phyloP scores from a whole-genome alignment of 2,329 filamentous ascomycete genomes.

The Pseudophaeomoniella oleicola region DNA sequence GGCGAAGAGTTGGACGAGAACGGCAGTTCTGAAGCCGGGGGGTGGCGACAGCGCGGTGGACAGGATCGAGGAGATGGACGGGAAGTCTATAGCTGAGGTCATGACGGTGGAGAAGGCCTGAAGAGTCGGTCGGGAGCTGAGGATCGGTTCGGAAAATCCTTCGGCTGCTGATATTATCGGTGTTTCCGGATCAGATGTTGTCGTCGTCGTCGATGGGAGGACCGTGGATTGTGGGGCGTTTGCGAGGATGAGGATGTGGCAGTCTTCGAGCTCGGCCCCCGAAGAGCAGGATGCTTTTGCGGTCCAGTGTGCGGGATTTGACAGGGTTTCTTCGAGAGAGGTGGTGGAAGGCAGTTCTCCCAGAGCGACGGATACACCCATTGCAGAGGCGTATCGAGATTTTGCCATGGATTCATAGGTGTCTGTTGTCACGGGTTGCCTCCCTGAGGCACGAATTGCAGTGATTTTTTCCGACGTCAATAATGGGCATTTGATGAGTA shows the following conservation, averaged over 20 bases:
- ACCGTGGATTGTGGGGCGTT: constrained; percentile 10
- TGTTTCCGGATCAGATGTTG: not conserved
- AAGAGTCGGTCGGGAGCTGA: not conserved
- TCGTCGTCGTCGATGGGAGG: not conserved
- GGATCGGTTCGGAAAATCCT: not conserved
- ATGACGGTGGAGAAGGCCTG: not conserved
- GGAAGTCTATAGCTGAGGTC: not conserved
- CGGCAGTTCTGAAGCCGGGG: not conserved
- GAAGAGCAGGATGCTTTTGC: constrained; percentile 17
- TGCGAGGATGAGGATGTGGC: constrained; percentile 18
- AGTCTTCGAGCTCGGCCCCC: constrained; percentile 18
- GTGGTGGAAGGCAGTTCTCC: constrained; percentile 9
- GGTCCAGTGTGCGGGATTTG: constrained; percentile 12
- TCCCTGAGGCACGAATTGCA: constrained; percentile 10
- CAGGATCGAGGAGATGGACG: not conserved
- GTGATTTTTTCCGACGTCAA: constrained; percentile 16
- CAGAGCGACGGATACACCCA: constrained; percentile 16
- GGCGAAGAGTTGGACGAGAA: constrained; percentile 17
- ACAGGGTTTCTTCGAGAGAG: constrained; percentile 10
- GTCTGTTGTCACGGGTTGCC: constrained; percentile 13
- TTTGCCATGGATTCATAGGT: constrained; percentile 20
- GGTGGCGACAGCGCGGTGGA: not conserved
- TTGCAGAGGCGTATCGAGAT: constrained; percentile 17
- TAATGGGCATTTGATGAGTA: constrained; percentile 17
- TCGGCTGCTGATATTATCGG: not conserved